Evolutionary conservation across 768 basidiomycete species (phyloP), one percentile per base, ranked within the genome.

Genomic region (Leccinum olivaceopallidum): DNA sequence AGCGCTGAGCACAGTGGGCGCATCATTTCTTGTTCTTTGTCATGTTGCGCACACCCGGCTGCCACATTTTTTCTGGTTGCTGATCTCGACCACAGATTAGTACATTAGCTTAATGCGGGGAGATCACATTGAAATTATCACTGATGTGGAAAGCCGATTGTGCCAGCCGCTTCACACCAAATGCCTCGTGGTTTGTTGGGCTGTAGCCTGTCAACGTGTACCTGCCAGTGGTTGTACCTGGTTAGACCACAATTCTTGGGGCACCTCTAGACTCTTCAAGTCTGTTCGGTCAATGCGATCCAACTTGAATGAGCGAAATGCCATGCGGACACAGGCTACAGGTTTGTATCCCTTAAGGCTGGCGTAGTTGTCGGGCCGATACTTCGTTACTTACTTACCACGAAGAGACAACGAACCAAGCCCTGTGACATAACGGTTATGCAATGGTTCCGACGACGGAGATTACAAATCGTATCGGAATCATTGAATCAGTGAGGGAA

Each of bases 31-130:
- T 36, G 48, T 32, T 32, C 24, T 5, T 53, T 42, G 48, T 28
- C 20, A 44, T 44, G 13, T 24, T 39, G 49, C 30, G 42, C 52
- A 22, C 20, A 36, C 50, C 53, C 24, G 55, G 30, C 60, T 39
- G 57, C 55, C 26, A 42, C 37, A 36, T 8, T 16, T 50, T 47
- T 57, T 18, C 44, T 6, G 28, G 49, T 48, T 54, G 59, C 42
- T 60, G 65, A 65, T 71, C 67, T 54, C 58, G 49, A 37, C 58
- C 44, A 60, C 36, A 48, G 55, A 64, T 56, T 26, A 26, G 60
- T 67, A 24, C 56, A 62, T 70, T 61, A 63, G 58, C 61, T 69
- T 57, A 65, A 62, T 71, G 65, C 34, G 70, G 63, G 60, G 68
- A 61, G 55, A 61, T 70, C 63, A 57, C 62, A 60, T 67, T 72